Base-by-base conservation (phyloP, 1,284 basidiomycete species). In the Ustilago shanxiensis region DNA sequence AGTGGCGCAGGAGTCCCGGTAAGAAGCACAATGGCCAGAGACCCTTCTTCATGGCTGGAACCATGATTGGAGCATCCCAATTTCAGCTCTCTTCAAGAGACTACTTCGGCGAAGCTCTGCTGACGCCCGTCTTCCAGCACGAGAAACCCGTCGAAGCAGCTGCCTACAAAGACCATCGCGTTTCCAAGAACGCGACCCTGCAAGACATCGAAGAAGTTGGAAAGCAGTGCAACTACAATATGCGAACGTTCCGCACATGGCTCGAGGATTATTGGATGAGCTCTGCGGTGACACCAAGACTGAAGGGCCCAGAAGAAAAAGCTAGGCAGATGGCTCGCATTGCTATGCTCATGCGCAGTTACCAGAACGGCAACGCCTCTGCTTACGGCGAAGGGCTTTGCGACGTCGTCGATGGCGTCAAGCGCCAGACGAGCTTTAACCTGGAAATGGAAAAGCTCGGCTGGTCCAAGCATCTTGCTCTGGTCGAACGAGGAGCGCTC, bases 391-490 rank as follows among this genome's bases (percentile, higher is more conserved):
- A 71, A 31, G 69, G 70, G 11, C 62, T 70, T 22, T 66, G 72
- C 50, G 68, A 78, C 49, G 55, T 79, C 26, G 76, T 75, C 20
- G 60, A 67, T 29, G 65, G 72, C 18, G 79, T 80, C 56, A 66
- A 75, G 51, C 63, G 77, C 1, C 76, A 79, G 45, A 67, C 64
- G 6, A 60, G 53, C 41, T 79, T 79, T 67, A 75, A 72, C 29
- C 45, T 57, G 3, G 76, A 79, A 50, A 79, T 79, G 61, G 53
- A 53, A 6, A 69, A 70, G 53, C 58, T 79, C 20, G 76, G 76
- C 6, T 79, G 76, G 76, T 75, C 76, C 35, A 72, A 60, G 54
- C 65, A 72, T 41, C 51, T 24, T 3, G 28, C 67, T 1, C 60
- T 76, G 24, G 47, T 77, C 52, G 59, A 68, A 16, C 52, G 54